Base-by-base conservation (phyloP, 352 stramenopile species). In the Phytophthora palmivora region DNA sequence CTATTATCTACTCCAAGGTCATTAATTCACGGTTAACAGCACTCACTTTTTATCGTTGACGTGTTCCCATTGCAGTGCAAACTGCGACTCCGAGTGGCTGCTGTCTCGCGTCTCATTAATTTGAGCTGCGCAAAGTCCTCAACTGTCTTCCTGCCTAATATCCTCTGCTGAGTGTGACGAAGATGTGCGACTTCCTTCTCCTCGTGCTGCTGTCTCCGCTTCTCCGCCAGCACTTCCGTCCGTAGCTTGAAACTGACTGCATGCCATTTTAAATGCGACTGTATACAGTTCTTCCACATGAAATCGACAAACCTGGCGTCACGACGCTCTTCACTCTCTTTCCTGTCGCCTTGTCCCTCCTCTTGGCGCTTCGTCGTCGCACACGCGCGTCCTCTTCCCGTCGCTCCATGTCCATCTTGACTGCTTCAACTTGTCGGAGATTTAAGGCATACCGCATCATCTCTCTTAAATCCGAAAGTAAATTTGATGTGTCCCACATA, bases 71-170 rank as follows among this genome's bases (percentile, higher is more conserved):
- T 89, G 36, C 68, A 72, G 37, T 89, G 80, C 18, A 88, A 45
- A 58, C 65, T 84, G 22, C 55, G 70, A 41, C 72, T 76, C 3
- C 72, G 63, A 16, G 59, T 63, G 1, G 51, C 48, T 5, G 64
- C 57, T 39, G 77, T 67, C 41, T 79, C 68, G 1, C 76, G 73
- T 2, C 62, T 74, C 9, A 85, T 62, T 32, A 89, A 32, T 11
- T 78, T 78, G 15, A 87, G 38, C 8, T 58, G 56, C 8, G 74
- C 76, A 37, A 82, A 83, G 33, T 88, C 72, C 22, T 86, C 74
- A 2, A 77, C 76, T 6, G 68, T 83, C 58, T 88, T 89, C 64
- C 62, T 80, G 16, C 76, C 69, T 4, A 79, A 6, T 8, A 88
- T 64, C 57, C 70, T 81, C 22, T 81, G 78, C 43, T 87, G 72